Percentiles rank a stretch among this genome's conserved stretches.
phyloP scores from a whole-genome alignment of 1,284 basidiomycete species.

The Pholiota adiposa region DNA sequence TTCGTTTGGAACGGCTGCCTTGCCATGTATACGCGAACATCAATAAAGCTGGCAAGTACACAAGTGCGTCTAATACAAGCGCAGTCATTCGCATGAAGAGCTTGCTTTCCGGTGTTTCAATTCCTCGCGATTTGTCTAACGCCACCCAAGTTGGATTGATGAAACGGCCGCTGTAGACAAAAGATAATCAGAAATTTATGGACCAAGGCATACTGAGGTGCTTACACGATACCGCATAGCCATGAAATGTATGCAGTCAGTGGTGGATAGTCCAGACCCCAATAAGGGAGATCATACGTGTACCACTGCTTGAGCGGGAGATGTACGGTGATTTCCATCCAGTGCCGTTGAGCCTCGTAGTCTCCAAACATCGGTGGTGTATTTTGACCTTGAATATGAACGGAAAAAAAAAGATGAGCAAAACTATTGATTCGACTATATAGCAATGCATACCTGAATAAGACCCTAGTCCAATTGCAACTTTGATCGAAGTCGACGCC shows the following conservation, averaged over 20 bases:
- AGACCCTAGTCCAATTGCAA: constrained; percentile 72
- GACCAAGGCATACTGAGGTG: constrained; percentile 14
- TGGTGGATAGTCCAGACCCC: constrained; percentile 94
- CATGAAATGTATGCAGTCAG: constrained; percentile 88
- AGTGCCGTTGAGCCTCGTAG: constrained; percentile 93
- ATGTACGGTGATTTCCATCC: constrained; percentile 89
- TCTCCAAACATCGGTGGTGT: constrained; percentile 88
- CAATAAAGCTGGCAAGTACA: constrained; percentile 79
- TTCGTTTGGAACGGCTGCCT: constrained; percentile 66
- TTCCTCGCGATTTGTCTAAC: constrained; percentile 76
- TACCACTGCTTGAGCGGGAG: constrained; percentile 83
- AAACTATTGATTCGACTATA: neutral
- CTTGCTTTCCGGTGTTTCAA: constrained; percentile 70
- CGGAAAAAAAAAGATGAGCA: constrained; percentile 1
- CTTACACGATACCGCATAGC: constrained; percentile 73
- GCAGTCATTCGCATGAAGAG: constrained; percentile 85
- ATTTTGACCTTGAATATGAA: constrained; percentile 52
- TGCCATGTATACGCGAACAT: constrained; percentile 69
- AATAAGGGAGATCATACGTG: constrained; percentile 84
- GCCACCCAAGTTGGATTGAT: constrained; percentile 80
- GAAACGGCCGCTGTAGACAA: constrained; percentile 57
- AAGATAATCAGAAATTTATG: neutral
- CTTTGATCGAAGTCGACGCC: constrained; percentile 62
- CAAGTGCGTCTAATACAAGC: constrained; percentile 65
- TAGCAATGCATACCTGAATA: constrained; percentile 70